Evolutionary conservation across 2,329 filamentous ascomycete species (phyloP).

Genomic region (Fusarium nelsonii): DNA sequence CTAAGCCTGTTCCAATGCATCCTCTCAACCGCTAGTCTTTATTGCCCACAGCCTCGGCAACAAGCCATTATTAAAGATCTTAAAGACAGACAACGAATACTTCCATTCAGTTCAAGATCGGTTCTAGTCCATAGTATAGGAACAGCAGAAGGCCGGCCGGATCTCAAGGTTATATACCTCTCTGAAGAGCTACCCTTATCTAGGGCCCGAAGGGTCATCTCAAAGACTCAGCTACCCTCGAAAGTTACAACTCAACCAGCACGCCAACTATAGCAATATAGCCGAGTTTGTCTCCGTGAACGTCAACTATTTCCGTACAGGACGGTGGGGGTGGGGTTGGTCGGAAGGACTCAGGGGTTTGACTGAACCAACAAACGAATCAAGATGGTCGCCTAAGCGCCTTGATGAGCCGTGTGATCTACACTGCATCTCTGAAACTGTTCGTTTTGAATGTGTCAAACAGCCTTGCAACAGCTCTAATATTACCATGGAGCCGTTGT

Average conservation of each 20-base stretch:
- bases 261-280: slow-evolving; percentile 48
- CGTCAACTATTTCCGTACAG: slow-evolving; percentile 28
- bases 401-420: too few species aligned
- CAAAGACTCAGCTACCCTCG: slow-evolving; percentile 50
- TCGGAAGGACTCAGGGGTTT: too few species aligned
- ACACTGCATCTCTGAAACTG: too few species aligned
- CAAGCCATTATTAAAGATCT: slow-evolving; percentile 46
- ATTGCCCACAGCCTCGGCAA: slow-evolving; percentile 57
- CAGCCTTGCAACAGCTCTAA: too few species aligned
- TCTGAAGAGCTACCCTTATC: slow-evolving; percentile 52
- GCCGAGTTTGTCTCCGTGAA: slow-evolving; percentile 33
- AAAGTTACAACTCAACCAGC: slow-evolving; percentile 44
- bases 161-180: slow-evolving; percentile 51
- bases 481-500: too few species aligned
- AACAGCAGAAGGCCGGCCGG: slow-evolving; percentile 24
- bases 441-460: too few species aligned
- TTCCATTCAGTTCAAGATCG: slow-evolving; percentile 43
- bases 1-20: slow-evolving; percentile 31
- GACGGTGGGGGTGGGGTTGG: too few species aligned
- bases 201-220: slow-evolving; percentile 43
- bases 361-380: too few species aligned
- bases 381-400: too few species aligned
- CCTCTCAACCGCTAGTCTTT: slow-evolving; percentile 50
- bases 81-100: slow-evolving; percentile 46
- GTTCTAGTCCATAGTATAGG: slow-evolving; percentile 49